Base-by-base conservation (phyloP, 176 grass and related monocot species). In the Oryza longistaminata region DNA sequence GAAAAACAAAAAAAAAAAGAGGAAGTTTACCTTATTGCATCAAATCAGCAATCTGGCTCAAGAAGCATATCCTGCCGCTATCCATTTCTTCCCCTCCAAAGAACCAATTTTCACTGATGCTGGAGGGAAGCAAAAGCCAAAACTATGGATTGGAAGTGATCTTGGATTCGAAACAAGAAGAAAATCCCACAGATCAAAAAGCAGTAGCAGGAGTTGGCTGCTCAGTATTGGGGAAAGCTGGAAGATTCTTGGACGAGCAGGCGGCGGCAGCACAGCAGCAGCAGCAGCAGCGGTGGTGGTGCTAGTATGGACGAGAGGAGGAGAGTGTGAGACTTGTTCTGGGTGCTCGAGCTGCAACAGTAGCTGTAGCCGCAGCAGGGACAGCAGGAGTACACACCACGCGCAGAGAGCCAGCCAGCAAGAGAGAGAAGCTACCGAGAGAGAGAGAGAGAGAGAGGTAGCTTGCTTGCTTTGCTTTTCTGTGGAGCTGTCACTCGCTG, bases 221-320 rank as follows among this genome's bases (percentile, higher is more conserved):
- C 43, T 12, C 71, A 67, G 78, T 86, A n/a, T 66, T 82, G 73
- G 67, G 72, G 78, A 67, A 86, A 90, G 73, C 66, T 39, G 74
- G 44, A 82, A 78, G 83, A 82, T 86, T 73, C 83, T 77, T 90
- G 66, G 71, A 86, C 31, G 72, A 78, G 73, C 64, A 58, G 52
- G 64, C 12, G 39, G 37, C 1, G 22, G 80, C 16, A 19, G 44
- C 16, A 25, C 16, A 25, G 79, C 9, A 48, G 81, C 24, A 43
- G 6, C 52, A 21, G 25, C 2, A 58, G 17, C 3, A 58, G 53
- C 52, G 8, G 52, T 21, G 52, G 46, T 14, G 48, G 43, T 44
- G 42, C 39, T 48, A 9, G 42, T 74, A 39, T 15, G 29, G 29
- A 31, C 29, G 29, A 31, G 29, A 31, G 69, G 31, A 27, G 50